Base-by-base conservation (phyloP, 1,284 basidiomycete species). In the Phylloporus sp. region DNA sequence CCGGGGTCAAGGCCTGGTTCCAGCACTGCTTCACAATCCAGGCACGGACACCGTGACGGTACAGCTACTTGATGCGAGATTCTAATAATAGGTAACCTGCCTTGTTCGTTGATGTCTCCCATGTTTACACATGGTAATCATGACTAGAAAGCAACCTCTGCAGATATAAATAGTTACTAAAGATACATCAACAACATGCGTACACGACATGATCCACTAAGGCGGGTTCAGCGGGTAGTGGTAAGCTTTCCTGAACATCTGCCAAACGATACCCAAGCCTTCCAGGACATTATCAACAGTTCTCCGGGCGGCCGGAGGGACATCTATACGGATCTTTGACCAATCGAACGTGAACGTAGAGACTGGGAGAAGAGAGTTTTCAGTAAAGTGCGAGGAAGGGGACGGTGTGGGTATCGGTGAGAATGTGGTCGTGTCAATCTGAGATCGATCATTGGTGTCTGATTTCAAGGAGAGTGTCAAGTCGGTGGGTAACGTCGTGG, bases 201-300 rank as follows among this genome's bases (percentile, higher is more conserved):
- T 57, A 64, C 56, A 64, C 39, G 15, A 28, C 24, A 39, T 22
- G 31, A 56, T 50, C 29, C n/a, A 37, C 72, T 70, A 76, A 32
- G 84, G 81, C 50, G 86, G 84, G 68, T 83, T 80, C 58, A 87
- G 70, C 18, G 86, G 85, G 70, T 87, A 87, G 72, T 87, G 85
- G 68, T 86, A 87, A 44, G 76, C 77, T 74, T 74, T 84, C 68
- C 81, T 77, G 54, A 81, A 71, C 50, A 82, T 63, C 61, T 79
- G 74, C 85, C 85, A 87, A 20, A 85, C 72, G n/a, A 77, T 67
- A 46, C 78, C 78, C 59, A 82, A 65, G 20, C 79, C 76, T 46
- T 68, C 72, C 37, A 80, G 60, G 42, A 84, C 65, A 54, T 68
- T 78, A 26, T 81, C 74, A 26, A 69, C 66, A 13, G 70, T 66